phyloP scores from a whole-genome alignment of 257 asterid species.

The Scutellaria minor region DNA sequence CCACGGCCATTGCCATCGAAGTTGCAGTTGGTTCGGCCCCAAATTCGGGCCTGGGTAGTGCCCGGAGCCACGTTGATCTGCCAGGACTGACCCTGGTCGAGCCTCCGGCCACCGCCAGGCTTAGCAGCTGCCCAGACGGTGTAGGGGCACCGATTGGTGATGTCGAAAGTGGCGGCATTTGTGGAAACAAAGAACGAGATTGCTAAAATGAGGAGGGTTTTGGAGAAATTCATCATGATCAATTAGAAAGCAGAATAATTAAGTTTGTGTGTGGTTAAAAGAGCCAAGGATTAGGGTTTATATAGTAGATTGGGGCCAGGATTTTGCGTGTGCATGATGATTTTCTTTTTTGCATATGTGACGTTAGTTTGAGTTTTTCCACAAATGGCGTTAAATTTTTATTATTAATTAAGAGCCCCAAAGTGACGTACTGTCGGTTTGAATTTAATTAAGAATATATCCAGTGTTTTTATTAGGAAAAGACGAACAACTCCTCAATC shows the following conservation, averaged over 20 bases:
- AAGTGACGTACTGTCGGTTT: no score
- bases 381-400: no score
- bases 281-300: not conserved
- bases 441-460: no score
- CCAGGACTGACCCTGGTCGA: conserved; percentile 43
- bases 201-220: conserved; percentile 15
- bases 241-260: not conserved
- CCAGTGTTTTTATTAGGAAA: no score
- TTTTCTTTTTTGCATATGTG: no score
- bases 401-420: no score
- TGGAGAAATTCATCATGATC: conserved; percentile 15
- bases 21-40: conserved; percentile 46
- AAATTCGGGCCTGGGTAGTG: conserved; percentile 41
- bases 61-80: conserved; percentile 42
- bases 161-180: conserved; percentile 38
- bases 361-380: no score
- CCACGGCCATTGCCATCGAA: conserved; percentile 33
- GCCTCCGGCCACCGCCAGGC: conserved; percentile 38
- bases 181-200: conserved; percentile 10
- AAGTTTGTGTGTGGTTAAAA: not conserved
- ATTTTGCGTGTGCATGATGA: no score
- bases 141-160: conserved; percentile 42
- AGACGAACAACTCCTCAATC: no score
- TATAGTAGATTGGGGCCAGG: conserved; percentile 19
- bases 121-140: conserved; percentile 47